Conservation (phyloP, 2,329 filamentous ascomycete genomes). For the Fusarium oligoseptatum region DNA sequence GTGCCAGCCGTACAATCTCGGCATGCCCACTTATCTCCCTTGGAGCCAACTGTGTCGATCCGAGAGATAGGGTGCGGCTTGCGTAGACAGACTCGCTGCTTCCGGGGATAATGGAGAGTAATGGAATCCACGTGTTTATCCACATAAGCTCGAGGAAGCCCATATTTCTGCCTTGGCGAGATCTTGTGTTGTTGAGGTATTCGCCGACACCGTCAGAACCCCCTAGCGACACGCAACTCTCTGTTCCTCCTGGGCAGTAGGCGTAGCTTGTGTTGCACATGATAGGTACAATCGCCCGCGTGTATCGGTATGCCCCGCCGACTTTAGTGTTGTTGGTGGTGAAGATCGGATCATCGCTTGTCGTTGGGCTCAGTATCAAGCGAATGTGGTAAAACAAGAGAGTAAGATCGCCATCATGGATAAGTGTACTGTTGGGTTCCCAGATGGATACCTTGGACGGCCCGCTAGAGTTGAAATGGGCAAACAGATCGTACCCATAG, state of each 20-base stretch:
- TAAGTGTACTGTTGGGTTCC: not conserved
- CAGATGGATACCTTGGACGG: not conserved
- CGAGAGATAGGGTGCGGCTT: not conserved
- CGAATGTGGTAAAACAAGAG: not conserved
- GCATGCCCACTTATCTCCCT: not conserved
- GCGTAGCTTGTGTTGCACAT: slow-evolving; percentile 1
- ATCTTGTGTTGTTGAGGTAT: not conserved
- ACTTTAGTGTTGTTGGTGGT: not conserved
- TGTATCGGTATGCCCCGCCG: not conserved
- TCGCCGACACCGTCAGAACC: not conserved
- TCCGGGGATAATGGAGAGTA: not conserved
- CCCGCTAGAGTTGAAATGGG: not conserved
- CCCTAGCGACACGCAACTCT: not conserved
- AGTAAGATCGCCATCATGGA: not conserved
- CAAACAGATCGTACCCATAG: not conserved
- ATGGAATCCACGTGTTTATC: not conserved
- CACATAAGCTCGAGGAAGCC: not conserved
- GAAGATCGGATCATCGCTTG: not conserved
- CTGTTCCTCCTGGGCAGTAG: not conserved
- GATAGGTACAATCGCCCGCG: not conserved
- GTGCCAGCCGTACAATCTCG: not conserved
- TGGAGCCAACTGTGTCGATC: not conserved
- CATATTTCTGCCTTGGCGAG: too few species aligned
- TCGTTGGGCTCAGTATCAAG: not conserved
- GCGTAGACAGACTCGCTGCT: not conserved